phyloP scores from a whole-genome alignment of 768 basidiomycete species.

The Phylloporus arenicola region DNA sequence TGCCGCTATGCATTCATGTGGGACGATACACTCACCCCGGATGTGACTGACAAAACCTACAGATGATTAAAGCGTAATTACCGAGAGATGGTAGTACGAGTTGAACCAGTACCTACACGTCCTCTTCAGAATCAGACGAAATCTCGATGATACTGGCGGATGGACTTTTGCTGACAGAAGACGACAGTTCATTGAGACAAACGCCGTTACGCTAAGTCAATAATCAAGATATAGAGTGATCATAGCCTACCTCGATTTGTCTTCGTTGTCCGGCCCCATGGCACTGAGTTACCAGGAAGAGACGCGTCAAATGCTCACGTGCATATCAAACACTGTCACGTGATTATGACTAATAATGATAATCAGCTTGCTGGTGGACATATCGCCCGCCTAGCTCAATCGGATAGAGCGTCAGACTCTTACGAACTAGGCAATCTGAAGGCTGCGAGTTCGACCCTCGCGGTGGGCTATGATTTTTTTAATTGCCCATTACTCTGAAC shows the following conservation, averaged over 20 bases:
- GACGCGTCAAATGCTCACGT: constrained; percentile 13
- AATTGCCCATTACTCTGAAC: no score
- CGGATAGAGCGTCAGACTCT: constrained; percentile 65
- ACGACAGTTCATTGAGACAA: not conserved
- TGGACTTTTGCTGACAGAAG: not conserved
- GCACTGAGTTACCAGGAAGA: not conserved
- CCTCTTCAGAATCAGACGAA: constrained; percentile 44
- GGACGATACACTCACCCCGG: constrained; percentile 10
- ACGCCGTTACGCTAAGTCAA: not conserved
- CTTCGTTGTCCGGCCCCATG: constrained; percentile 46
- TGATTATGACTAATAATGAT: not conserved
- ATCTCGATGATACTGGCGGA: constrained; percentile 46
- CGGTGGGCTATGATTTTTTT: constrained; percentile 53
- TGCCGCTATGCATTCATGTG: constrained; percentile 6
- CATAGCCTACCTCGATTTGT: constrained; percentile 31
- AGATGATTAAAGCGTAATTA: not conserved
- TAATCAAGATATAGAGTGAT: not conserved
- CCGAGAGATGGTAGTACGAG: not conserved
- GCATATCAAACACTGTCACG: constrained; percentile 14
- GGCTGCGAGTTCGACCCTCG: constrained; percentile 65
- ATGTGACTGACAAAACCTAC: constrained; percentile 7
- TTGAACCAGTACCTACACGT: constrained; percentile 26
- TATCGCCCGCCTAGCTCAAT: constrained; percentile 58
- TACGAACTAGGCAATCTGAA: constrained; percentile 43
- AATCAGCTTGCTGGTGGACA: not conserved